These are phyloP conservation scores for Tricholomella constricta DNA, from an alignment of 768 basidiomycete genomes.

Conservation along the genomic window DNA sequence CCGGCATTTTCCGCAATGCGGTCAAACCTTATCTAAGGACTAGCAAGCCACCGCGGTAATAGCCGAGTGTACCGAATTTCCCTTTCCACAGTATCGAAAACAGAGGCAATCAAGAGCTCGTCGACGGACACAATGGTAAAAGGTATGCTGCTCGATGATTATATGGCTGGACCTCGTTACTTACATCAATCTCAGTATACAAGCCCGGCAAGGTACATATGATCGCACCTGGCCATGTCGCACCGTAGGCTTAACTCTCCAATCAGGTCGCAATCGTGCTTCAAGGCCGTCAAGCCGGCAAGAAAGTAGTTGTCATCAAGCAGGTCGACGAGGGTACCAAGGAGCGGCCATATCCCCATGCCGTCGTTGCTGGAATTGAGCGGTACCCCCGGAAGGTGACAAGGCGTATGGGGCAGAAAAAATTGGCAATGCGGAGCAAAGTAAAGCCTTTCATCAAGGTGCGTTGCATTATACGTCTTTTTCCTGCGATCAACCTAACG, in stretches of 20 bases:
- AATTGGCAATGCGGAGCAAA: conserved; percentile 87
- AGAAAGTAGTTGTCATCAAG: conserved; percentile 99
- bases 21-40: conserved; percentile 36
- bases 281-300: conserved; percentile 98
- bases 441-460: conserved; percentile 99
- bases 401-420: conserved; percentile 96
- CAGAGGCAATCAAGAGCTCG: conserved; percentile 45
- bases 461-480: conserved; percentile 23
- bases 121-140: conserved; percentile 58
- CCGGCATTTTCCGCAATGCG: neutral
- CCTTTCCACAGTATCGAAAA: conserved; percentile 26
- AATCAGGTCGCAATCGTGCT: conserved; percentile 91
- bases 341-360: conserved; percentile 95
- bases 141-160: conserved; percentile 39
- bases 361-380: conserved; percentile 97
- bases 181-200: conserved; percentile 60
- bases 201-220: conserved; percentile 85
- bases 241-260: neutral
- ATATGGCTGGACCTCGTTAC: conserved; percentile 14
- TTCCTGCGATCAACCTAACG: neutral
- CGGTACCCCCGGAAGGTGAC: conserved; percentile 98
- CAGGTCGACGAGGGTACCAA: conserved; percentile 97
- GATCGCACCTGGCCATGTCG: neutral
- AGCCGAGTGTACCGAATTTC: conserved; percentile 32
- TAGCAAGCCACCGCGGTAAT: conserved; percentile 47